A percentile compares a stretch with the other conserved stretches of the same genome.
Conservation (phyloP, 2,329 filamentous ascomycete genomes). For the Aspergillus latus region DNA sequence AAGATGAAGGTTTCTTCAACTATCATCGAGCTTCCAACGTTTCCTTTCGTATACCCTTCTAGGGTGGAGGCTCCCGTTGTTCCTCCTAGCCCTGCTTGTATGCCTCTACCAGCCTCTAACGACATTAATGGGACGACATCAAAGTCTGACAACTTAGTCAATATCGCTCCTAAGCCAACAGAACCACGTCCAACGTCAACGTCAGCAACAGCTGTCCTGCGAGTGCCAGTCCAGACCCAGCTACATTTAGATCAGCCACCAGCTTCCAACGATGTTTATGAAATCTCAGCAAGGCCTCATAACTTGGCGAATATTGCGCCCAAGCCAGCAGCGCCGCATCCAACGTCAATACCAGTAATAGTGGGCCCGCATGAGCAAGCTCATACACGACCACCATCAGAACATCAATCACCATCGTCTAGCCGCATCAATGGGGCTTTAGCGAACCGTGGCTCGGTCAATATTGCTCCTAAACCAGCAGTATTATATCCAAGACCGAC, state of each 20-base stretch:
- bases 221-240: not conserved
- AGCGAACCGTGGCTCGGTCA: not conserved
- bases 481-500: not conserved
- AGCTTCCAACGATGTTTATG: not conserved
- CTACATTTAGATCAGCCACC: too few species aligned
- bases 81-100: constrained; percentile 4
- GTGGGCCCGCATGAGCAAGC: not conserved
- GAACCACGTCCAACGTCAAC: not conserved
- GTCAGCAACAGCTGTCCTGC: not conserved
- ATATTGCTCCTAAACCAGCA: not conserved
- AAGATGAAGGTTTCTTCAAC: constrained; percentile 28
- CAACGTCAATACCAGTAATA: not conserved
- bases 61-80: constrained; percentile 16
- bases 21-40: constrained; percentile 26
- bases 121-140: not conserved
- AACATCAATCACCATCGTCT: not conserved
- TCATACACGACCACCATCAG: constrained; percentile 1
- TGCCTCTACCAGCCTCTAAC: not conserved
- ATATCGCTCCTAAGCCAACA: not conserved
- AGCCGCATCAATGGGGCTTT: not conserved
- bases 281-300: constrained; percentile 4
- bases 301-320: constrained; percentile 18
- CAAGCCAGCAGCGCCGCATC: constrained; percentile 11
- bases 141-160: not conserved
- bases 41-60: constrained; percentile 23